These are phyloP conservation scores for Saccharomycodes ludwigii DNA, from an alignment of 805 yeast species.

Conservation along the genomic window DNA sequence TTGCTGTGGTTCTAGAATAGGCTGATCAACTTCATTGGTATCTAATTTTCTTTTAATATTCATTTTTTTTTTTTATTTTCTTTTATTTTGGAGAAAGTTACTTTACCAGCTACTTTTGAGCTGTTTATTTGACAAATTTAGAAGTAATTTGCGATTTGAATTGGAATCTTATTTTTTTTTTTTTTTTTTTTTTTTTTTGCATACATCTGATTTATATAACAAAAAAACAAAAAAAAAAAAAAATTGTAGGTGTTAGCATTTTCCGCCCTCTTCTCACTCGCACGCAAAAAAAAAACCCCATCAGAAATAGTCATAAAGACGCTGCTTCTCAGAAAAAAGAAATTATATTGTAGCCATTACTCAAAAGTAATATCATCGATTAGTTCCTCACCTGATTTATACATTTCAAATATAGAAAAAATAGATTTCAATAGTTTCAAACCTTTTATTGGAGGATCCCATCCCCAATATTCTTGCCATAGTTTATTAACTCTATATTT, in stretches of 20 bases:
- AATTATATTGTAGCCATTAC: no score
- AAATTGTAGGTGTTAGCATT: no score
- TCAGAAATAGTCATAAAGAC: no score
- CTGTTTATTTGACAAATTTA: slow-evolving; percentile 1
- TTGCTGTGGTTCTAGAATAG: no score
- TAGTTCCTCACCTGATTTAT: slow-evolving; percentile 14
- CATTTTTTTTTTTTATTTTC: neutral
- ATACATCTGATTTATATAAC: neutral
- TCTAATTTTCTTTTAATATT: slow-evolving; percentile 1
- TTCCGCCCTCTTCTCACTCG: no score
- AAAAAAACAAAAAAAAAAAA: neutral
- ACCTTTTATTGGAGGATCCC: slow-evolving; percentile 25
- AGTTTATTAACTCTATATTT: slow-evolving; percentile 12
- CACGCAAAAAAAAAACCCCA: no score
- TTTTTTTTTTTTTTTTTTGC: neutral
- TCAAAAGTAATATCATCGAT: slow-evolving; percentile 8
- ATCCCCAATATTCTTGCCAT: slow-evolving; percentile 18
- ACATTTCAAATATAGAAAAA: slow-evolving; percentile 20
- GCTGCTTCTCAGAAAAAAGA: no score
- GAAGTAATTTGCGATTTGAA: no score
- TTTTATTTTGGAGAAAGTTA: neutral
- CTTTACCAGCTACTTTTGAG: neutral
- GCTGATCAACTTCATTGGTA: no score
- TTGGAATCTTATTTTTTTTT: slow-evolving; percentile 1
- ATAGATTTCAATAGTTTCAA: slow-evolving; percentile 18